These are phyloP conservation scores for Cyberlindnera japonica DNA, from an alignment of 805 yeast species.

Conservation along the genomic window DNA sequence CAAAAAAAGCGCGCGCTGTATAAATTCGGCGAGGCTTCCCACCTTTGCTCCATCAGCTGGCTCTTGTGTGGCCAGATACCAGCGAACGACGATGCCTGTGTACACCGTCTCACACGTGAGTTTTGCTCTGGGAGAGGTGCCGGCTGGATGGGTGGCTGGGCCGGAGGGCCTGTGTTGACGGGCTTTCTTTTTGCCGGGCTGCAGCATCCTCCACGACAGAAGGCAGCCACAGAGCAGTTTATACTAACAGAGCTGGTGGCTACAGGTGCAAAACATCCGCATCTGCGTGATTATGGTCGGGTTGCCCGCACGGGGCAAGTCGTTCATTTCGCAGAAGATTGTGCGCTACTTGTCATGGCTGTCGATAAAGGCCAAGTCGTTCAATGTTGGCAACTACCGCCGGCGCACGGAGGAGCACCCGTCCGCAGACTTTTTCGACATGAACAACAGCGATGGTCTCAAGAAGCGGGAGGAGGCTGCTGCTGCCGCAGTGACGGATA, in stretches of 20 bases:
- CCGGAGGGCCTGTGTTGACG: too few relatives aligned
- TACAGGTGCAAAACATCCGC: slow-evolving; percentile 63
- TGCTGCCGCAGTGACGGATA: slow-evolving; percentile 65
- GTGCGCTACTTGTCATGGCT: slow-evolving; percentile 92
- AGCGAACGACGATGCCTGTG: slow-evolving; percentile 29
- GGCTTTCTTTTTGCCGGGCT: background rate
- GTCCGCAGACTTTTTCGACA: slow-evolving; percentile 75
- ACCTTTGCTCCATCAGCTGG: background rate
- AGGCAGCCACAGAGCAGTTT: too few relatives aligned
- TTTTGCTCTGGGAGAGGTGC: too few relatives aligned
- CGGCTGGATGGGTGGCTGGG: too few relatives aligned
- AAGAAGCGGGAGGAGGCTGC: slow-evolving; percentile 67
- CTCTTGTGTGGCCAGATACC: too few relatives aligned
- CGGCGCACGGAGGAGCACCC: slow-evolving; percentile 60
- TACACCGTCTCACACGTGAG: slow-evolving; percentile 38
- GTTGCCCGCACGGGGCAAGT: slow-evolving; percentile 87
- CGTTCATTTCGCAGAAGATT: slow-evolving; percentile 90
- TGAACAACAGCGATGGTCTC: slow-evolving; percentile 60
- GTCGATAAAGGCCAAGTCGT: slow-evolving; percentile 78
- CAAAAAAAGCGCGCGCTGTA: background rate
- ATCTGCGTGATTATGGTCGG: slow-evolving; percentile 90
- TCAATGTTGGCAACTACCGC: slow-evolving; percentile 86
- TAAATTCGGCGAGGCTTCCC: background rate
- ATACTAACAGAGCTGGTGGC: too few relatives aligned
- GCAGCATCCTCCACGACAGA: background rate